Percentiles rank a stretch among this genome's conserved stretches.
These are phyloP conservation scores for Sclerotinia sclerotiorum DNA, from an alignment of 2,329 filamentous ascomycete genomes.

Conservation along the genomic window DNA sequence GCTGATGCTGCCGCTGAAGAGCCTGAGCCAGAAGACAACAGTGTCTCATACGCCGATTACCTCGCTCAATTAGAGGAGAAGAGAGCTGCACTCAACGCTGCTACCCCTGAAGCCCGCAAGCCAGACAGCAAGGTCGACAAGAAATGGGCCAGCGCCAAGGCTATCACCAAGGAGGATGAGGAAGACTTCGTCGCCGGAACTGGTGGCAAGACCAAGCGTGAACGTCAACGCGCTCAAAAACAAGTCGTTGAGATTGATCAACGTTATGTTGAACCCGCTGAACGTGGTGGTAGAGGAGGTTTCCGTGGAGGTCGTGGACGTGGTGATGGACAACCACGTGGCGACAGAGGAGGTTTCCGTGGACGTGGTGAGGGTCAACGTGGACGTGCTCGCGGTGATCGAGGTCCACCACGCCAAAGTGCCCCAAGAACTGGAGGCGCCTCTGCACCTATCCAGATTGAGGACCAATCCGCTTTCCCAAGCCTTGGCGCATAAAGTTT, in stretches of 20 bases:
- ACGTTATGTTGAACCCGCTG: conserved; percentile 71
- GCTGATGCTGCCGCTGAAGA: conserved; percentile 43
- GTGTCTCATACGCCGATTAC: conserved; percentile 87
- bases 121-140: conserved; percentile 84
- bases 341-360: conserved; percentile 44
- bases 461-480: conserved; percentile 54
- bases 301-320: conserved; percentile 54
- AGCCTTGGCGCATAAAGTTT: conserved; percentile 48
- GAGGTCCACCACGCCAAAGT: conserved; percentile 45
- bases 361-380: conserved; percentile 53
- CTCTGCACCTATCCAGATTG: conserved; percentile 47
- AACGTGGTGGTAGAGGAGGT: conserved; percentile 55
- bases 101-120: conserved; percentile 73
- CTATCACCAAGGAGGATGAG: conserved; percentile 60
- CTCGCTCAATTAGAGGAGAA: conserved; percentile 74
- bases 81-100: conserved; percentile 68
- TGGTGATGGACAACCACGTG: conserved; percentile 49
- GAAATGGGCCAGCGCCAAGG: conserved; percentile 88
- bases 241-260: conserved; percentile 85
- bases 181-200: conserved; percentile 76
- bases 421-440: conserved; percentile 40
- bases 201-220: conserved; percentile 75
- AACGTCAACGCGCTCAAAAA: conserved; percentile 92
- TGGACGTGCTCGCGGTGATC: conserved; percentile 48
- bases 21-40: conserved; percentile 67